Evolutionary conservation across 2,329 filamentous ascomycete species (phyloP), one percentile per base, ranked within the genome.

Genomic region (Fusarium falciforme): DNA sequence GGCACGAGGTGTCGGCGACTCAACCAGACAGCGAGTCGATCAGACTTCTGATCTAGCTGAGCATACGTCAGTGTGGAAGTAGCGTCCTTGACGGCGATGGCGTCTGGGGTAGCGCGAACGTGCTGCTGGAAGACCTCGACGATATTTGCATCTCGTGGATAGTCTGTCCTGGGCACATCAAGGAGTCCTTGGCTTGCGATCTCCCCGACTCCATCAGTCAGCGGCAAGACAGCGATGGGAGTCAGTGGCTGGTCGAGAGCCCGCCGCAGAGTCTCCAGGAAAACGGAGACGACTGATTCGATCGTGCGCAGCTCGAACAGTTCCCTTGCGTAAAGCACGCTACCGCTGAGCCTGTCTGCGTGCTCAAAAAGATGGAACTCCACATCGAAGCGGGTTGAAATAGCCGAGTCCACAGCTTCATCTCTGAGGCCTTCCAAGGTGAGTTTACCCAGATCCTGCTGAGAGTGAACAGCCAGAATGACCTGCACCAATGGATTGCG

Each of bases 291-390:
- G 4, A 79, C 27, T 12, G 70, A 71, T 14, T 67, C 10, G 17
- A 80, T 61, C 0, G 77, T 79, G 17, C 67, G 64, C 0, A 66
- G 17, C 9, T 75, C 64, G 16, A 72, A 80, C 0, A 80, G 64
- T 12, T 79, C 78, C 5, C 67, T 69, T 0, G 78, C 70, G 35
- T 67, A 80, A 5, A 76, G 25, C 5, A 71, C 40, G 4, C 63
- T 57, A 0, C 78, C 76, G 3, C 49, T 64, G 0, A 79, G 64
- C 0, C 36, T 27, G 7, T 60, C 40, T 0, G 72, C 42, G 36
- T 76, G 68, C 8, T 78, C 76, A 33, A 73, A 78, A 1, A 79
- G 25, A 35, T 79, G 78, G 0, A 79, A 77, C 59, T 79, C 78
- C 1, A 79, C 17, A 11, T 79, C 78, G 17, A 77, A 78, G 14